Evolutionary conservation across 495 filamentous ascomycete genomes (phyloP).

Genomic region (Aspergillus avenaceus): DNA sequence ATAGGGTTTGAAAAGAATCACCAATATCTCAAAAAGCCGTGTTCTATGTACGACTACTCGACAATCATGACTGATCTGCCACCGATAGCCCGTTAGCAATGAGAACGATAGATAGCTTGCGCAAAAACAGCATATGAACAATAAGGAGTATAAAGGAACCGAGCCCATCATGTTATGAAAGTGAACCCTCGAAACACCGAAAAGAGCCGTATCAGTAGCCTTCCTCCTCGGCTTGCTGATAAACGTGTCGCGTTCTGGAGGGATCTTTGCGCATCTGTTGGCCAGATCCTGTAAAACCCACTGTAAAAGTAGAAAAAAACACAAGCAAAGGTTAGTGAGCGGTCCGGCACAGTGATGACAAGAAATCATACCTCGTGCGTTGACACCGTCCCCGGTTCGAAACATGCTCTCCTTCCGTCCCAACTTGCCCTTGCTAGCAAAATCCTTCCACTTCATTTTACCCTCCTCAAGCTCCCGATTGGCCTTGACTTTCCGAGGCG

Average conservation of each 20-base stretch:
- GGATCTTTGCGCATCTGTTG: conserved; percentile 92
- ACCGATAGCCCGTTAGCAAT: conserved; percentile 13
- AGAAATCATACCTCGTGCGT: conserved; percentile 68
- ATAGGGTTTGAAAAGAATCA: conserved; percentile 2
- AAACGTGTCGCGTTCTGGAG: conserved; percentile 77
- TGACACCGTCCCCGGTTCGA: conserved; percentile 77
- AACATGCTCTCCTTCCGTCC: conserved; percentile 98
- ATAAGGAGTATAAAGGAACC: conserved; percentile 2
- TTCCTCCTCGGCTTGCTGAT: conserved; percentile 76
- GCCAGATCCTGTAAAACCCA: conserved; percentile 93
- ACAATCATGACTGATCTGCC: conserved; percentile 11
- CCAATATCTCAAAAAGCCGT: conserved; percentile 3
- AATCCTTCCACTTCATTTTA: conserved; percentile 95
- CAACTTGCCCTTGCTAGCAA: conserved; percentile 72
- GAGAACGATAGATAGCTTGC: conserved; percentile 2
- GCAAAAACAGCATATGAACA: conserved; percentile 4
- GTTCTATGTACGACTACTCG: conserved; percentile 6
- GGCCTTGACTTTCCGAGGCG: conserved; percentile 80
- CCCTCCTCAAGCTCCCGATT: conserved; percentile 83
- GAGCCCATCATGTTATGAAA: not conserved
- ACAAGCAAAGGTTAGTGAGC: too few relatives aligned
- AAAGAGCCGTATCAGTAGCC: conserved; percentile 30
- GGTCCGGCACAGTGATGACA: not conserved
- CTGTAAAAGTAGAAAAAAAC: conserved; percentile 40
- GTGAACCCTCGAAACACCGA: not conserved